A percentile compares a stretch with the other conserved stretches of the same genome.
phyloP scores from a whole-genome alignment of 441 rosid genomes.

The Macaranga tanarius region DNA sequence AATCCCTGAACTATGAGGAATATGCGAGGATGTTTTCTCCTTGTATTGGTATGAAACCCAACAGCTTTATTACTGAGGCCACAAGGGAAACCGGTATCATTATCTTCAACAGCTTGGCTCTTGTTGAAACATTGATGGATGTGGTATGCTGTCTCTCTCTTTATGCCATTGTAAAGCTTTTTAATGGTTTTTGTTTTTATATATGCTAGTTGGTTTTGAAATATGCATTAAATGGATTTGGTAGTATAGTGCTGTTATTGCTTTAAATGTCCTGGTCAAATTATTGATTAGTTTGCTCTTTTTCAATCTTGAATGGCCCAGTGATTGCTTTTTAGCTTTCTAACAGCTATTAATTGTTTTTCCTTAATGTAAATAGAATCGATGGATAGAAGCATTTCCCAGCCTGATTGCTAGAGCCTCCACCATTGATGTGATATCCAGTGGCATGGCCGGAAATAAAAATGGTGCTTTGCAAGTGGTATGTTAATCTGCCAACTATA shows the following conservation, averaged over 20 bases:
- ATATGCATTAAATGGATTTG: too few species aligned
- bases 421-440: slow-evolving; percentile 55
- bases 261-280: background rate
- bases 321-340: slow-evolving; percentile 10
- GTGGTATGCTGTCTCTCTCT: slow-evolving; percentile 41
- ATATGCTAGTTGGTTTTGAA: background rate
- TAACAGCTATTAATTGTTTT: background rate
- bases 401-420: slow-evolving; percentile 59
- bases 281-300: background rate
- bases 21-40: slow-evolving; percentile 51
- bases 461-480: slow-evolving; percentile 71
- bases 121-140: slow-evolving; percentile 80
- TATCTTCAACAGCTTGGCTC: slow-evolving; percentile 67
- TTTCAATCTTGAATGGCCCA: background rate
- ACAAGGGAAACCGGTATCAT: slow-evolving; percentile 66
- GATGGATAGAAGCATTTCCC: slow-evolving; percentile 77
- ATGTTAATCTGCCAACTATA: slow-evolving; percentile 27
- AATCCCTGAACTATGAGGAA: slow-evolving; percentile 61
- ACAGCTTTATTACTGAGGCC: slow-evolving; percentile 60
- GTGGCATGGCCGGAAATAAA: slow-evolving; percentile 56
- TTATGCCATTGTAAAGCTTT: background rate
- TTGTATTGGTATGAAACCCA: slow-evolving; percentile 50
- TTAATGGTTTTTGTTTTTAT: background rate
- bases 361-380: slow-evolving; percentile 36
- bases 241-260: background rate